These are phyloP conservation scores for Pistacia atlantica DNA, from an alignment of 345 rosid species.

Conservation along the genomic window DNA sequence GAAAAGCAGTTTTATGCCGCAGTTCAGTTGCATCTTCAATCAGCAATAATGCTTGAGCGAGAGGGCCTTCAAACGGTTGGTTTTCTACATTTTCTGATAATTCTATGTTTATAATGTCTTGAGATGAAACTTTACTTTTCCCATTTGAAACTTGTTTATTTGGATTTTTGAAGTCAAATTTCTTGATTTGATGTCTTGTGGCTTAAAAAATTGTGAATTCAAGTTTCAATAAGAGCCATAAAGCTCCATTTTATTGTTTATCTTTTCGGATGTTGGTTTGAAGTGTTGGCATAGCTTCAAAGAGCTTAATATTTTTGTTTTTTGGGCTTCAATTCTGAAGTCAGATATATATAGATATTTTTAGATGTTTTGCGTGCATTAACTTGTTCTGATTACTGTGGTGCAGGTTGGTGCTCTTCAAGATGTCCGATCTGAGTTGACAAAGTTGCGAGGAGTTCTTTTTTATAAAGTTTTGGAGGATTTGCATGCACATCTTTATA, in stretches of 20 bases:
- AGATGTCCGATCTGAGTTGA: conserved; percentile 94
- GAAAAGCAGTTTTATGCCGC: conserved; percentile 95
- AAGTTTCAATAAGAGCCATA: neutral
- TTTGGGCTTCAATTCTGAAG: neutral
- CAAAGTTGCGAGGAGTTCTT: conserved; percentile 81
- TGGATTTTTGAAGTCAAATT: conserved; percentile 5
- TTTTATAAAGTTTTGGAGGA: conserved; percentile 93
- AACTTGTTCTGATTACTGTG: conserved; percentile 14
- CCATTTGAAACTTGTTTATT: neutral
- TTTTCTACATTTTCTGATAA: conserved; percentile 11
- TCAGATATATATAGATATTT: neutral
- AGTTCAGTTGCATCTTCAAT: conserved; percentile 80
- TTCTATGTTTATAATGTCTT: neutral
- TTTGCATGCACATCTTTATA: conserved; percentile 93
- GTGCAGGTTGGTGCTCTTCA: conserved; percentile 97
- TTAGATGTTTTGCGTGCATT: conserved; percentile 23
- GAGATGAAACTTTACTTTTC: neutral
- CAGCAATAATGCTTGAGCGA: conserved; percentile 90
- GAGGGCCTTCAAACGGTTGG: conserved; percentile 96
- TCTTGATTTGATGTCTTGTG: conserved; percentile 3
- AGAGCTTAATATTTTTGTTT: neutral
- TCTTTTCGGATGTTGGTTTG: conserved; percentile 2
- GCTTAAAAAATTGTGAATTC: neutral
- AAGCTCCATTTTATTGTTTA: neutral
- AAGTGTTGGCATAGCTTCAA: conserved; percentile 1